Evolutionary conservation across 2,329 filamentous ascomycete species (phyloP), one percentile per base, ranked within the genome.

Genomic region (Plectosphaerella plurivora): DNA sequence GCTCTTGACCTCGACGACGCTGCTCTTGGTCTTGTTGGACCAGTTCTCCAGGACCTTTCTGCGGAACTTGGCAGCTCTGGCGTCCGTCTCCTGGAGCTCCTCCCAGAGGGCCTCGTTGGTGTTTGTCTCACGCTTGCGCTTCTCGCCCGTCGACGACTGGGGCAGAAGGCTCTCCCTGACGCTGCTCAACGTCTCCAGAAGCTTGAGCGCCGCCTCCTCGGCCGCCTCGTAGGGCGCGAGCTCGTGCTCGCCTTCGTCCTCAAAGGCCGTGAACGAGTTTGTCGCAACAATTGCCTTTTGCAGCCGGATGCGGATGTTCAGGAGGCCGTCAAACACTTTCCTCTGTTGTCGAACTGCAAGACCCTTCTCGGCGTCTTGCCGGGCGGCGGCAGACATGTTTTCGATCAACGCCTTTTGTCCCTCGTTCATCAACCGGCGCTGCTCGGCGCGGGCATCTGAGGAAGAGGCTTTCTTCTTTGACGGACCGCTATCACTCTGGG

Each of bases 231-330:
- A 96, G 62, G 70, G 85, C 65, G 79, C 73, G 14, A 70, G 65
- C 35, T 70, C 69, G 41, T 73, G 64, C 3, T 67, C 57, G 5
- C 63, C 60, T 2, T 76, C 69, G 14, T 68, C 68, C 1, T 76
- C 70, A 2, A 78, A 59, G 1, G 73, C 65, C 15, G 78, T 68
- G 41, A 95, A 76, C 1, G 91, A 87, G 68, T 97, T 97, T 24
- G 87, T 82, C 0, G 89, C 86, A 15, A 94, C 81, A 14, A 99
- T 73, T 2, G 89, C 91, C 68, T 97, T 97, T 68, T 99, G 95
- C 16, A 99, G 73, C 55, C 93, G 89, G 64, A 99, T 97, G 18
- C 94, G 86, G 14, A 91, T 82, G 70, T 96, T 96, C 33, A 99
- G 79, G 1, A 97, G 81, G 1, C 89, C 83, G 60, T 97, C 93